Evolutionary conservation across 2,329 filamentous ascomycete species (phyloP).

Genomic region (Dryadomyces quercivorus): DNA sequence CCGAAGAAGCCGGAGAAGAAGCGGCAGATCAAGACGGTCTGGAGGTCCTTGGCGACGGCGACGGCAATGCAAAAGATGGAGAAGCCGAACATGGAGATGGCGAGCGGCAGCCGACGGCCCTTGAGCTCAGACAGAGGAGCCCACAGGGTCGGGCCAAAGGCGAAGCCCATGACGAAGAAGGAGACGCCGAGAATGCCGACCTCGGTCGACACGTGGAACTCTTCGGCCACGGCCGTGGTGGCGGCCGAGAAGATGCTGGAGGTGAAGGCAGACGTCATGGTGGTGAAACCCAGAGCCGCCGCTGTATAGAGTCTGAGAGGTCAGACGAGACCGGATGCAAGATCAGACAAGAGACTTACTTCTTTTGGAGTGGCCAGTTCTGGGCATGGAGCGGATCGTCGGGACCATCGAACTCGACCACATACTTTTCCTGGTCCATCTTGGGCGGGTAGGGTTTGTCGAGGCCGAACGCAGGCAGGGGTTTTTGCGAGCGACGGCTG

Average conservation of each 20-base stretch:
- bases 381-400: slow-evolving; percentile 76
- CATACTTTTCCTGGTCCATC: slow-evolving; percentile 61
- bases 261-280: slow-evolving; percentile 58
- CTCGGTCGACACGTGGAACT: slow-evolving; percentile 49
- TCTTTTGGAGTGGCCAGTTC: slow-evolving; percentile 75
- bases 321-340: neutral
- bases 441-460: slow-evolving; percentile 64
- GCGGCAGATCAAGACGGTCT: slow-evolving; percentile 56
- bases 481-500: slow-evolving; percentile 34
- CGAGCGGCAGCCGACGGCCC: slow-evolving; percentile 51
- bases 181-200: slow-evolving; percentile 55
- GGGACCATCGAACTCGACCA: slow-evolving; percentile 70
- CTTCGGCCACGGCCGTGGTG: slow-evolving; percentile 38
- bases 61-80: slow-evolving; percentile 54
- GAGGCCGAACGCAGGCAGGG: slow-evolving; percentile 56
- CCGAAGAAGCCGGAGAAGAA: slow-evolving; percentile 67
- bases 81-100: slow-evolving; percentile 55
- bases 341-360: slow-evolving; percentile 39
- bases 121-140: slow-evolving; percentile 62
- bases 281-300: slow-evolving; percentile 60
- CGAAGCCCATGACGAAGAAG: slow-evolving; percentile 60
- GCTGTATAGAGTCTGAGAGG: slow-evolving; percentile 43
- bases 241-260: slow-evolving; percentile 65
- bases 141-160: slow-evolving; percentile 59
- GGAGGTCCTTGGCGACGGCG: slow-evolving; percentile 54